Percentiles rank a stretch among this genome's conserved stretches.
Conservation (phyloP, 306 rosid species). For the Alnus glutinosa region DNA sequence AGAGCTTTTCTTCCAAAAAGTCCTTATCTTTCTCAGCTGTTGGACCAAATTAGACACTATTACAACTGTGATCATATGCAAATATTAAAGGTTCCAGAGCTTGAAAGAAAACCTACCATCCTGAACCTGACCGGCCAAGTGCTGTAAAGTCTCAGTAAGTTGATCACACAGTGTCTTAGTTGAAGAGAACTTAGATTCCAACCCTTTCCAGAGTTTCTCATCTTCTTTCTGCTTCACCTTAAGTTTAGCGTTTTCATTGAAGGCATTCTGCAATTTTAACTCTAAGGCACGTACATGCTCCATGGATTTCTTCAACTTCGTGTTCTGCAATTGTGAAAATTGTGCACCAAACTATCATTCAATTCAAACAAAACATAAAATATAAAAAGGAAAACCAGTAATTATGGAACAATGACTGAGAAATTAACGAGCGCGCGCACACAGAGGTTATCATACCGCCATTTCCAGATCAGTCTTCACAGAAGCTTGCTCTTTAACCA, state of each 20-base stretch:
- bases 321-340: conserved; percentile 49
- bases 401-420: background rate
- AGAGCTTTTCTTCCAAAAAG: conserved; percentile 65
- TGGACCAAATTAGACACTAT: conserved; percentile 15
- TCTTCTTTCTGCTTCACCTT: conserved; percentile 93
- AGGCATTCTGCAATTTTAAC: conserved; percentile 81
- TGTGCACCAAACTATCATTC: background rate
- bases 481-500: conserved; percentile 88
- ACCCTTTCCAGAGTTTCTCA: conserved; percentile 84
- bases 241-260: conserved; percentile 86
- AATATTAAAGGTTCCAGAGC: background rate
- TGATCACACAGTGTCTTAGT: conserved; percentile 82
- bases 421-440: background rate
- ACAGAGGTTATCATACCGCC: conserved; percentile 52
- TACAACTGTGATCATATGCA: conserved; percentile 1
- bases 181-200: conserved; percentile 85
- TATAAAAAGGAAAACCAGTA: background rate
- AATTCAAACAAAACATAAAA: conserved; percentile 12
- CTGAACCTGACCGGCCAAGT: conserved; percentile 74
- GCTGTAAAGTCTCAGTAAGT: conserved; percentile 78
- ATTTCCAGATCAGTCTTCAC: conserved; percentile 84
- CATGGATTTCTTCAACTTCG: conserved; percentile 72
- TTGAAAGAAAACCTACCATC: conserved; percentile 48
- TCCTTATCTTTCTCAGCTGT: conserved; percentile 84
- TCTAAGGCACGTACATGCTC: conserved; percentile 67